Evolutionary conservation across 371 early-diverging fungal genomes (phyloP).

Genomic region (Homolaphlyctis polyrhiza): DNA sequence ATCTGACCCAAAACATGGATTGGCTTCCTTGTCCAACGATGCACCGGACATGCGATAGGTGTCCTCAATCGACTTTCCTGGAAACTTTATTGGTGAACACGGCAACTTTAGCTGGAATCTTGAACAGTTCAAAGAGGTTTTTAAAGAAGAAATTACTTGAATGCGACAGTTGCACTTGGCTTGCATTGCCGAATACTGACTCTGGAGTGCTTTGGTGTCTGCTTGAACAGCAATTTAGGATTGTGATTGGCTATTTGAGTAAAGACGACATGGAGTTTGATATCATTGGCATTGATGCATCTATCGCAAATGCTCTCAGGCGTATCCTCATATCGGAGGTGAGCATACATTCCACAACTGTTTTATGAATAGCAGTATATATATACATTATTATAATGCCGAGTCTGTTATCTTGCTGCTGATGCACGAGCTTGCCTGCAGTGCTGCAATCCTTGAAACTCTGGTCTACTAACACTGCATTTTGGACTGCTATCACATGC

Average conservation of each 20-base stretch:
- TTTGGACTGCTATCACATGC: no score
- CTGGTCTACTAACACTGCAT: not conserved
- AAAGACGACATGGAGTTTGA: conserved; percentile 79
- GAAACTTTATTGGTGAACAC: conserved; percentile 22
- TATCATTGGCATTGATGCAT: conserved; percentile 87
- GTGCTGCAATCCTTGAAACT: not conserved
- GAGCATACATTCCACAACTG: not conserved
- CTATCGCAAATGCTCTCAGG: conserved; percentile 95
- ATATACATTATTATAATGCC: no score
- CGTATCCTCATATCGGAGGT: conserved; percentile 94
- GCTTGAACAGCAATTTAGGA: conserved; percentile 38
- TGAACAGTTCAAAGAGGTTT: conserved; percentile 31
- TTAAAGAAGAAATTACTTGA: no score
- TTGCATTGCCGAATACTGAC: no score
- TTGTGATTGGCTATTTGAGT: conserved; percentile 31
- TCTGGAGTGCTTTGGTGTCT: no score
- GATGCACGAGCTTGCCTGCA: conserved; percentile 1
- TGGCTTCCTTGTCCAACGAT: no score
- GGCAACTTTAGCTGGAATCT: conserved; percentile 40
- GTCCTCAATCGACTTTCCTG: conserved; percentile 37
- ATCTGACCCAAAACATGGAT: no score
- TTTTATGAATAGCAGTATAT: not conserved
- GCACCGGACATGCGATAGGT: no score
- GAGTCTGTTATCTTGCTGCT: not conserved
- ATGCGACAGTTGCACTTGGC: no score